phyloP scores from a whole-genome alignment of 1,139 yeast genomes.

The Pneumocystis murina region DNA sequence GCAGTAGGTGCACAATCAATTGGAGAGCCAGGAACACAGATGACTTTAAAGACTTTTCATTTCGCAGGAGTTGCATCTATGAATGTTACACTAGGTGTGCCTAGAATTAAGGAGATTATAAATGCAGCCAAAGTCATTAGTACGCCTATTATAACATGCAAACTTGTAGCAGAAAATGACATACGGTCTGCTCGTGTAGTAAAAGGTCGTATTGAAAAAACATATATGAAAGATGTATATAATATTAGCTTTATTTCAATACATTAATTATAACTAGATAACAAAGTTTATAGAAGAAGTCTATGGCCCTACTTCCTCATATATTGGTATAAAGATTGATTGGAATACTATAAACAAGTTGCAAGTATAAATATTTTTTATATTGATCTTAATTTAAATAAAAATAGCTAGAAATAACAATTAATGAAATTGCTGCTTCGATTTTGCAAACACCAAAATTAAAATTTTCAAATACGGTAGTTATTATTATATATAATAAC shows the following conservation, averaged over 20 bases:
- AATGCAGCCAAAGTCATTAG: slow-evolving; percentile 92
- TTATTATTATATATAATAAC: neutral
- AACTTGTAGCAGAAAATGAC: slow-evolving; percentile 67
- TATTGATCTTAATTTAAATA: neutral
- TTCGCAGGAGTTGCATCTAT: slow-evolving; percentile 99
- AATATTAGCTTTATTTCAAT: neutral
- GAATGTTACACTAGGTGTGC: slow-evolving; percentile 98
- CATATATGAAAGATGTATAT: slow-evolving; percentile 49
- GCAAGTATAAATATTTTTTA: slow-evolving; percentile 28
- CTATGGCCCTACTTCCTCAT: slow-evolving; percentile 66
- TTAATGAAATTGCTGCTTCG: slow-evolving; percentile 77
- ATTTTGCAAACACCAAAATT: slow-evolving; percentile 74
- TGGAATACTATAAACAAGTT: slow-evolving; percentile 70
- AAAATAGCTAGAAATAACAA: slow-evolving; percentile 47
- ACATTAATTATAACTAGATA: slow-evolving; percentile 24
- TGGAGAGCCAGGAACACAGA: slow-evolving; percentile 99
- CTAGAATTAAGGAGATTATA: slow-evolving; percentile 95
- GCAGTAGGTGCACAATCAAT: slow-evolving; percentile 98
- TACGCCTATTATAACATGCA: slow-evolving; percentile 93
- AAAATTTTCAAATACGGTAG: slow-evolving; percentile 42
- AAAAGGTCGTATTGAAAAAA: slow-evolving; percentile 92
- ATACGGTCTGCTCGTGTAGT: slow-evolving; percentile 98
- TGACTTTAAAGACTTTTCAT: slow-evolving; percentile 97
- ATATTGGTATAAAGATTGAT: slow-evolving; percentile 68
- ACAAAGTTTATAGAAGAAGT: slow-evolving; percentile 88